These are phyloP conservation scores for Pyronema omphalodes DNA, from an alignment of 495 filamentous ascomycete species.

Conservation along the genomic window DNA sequence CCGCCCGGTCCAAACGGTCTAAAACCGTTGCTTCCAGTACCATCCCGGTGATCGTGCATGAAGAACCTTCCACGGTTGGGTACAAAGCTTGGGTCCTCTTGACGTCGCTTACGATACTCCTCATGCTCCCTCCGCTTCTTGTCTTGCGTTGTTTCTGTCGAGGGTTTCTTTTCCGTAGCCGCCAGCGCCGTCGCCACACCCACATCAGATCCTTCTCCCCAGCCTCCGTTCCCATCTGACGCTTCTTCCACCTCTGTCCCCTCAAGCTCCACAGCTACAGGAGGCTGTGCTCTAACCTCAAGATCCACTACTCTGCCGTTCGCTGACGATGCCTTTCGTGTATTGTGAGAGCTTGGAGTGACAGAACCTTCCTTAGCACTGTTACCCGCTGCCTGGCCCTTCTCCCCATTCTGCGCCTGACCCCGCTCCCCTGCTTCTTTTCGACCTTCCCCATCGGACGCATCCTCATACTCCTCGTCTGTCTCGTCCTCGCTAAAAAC, in stretches of 20 bases:
- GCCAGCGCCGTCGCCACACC: conserved; percentile 19
- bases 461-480: conserved; percentile 30
- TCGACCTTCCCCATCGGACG: conserved; percentile 2
- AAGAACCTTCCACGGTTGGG: conserved; percentile 92
- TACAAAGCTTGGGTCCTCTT: conserved; percentile 83
- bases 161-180: conserved; percentile 20
- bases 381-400: background rate
- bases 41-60: conserved; percentile 82
- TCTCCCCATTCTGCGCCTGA: background rate
- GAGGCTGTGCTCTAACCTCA: conserved; percentile 17
- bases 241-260: conserved; percentile 45
- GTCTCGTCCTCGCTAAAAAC: conserved; percentile 64
- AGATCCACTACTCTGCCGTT: conserved; percentile 15
- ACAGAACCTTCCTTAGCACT: conserved; percentile 26
- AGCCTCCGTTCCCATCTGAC: conserved; percentile 28
- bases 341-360: conserved; percentile 56
- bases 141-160: conserved; percentile 37
- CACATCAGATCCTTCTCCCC: conserved; percentile 11
- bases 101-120: conserved; percentile 68
- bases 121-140: conserved; percentile 70
- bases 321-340: conserved; percentile 23
- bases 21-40: conserved; percentile 56
- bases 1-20: conserved; percentile 46
- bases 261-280: conserved; percentile 16
- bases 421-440: conserved; percentile 3